Conservation (phyloP, 768 basidiomycete genomes). For the Phlegmacium glaucopus region DNA sequence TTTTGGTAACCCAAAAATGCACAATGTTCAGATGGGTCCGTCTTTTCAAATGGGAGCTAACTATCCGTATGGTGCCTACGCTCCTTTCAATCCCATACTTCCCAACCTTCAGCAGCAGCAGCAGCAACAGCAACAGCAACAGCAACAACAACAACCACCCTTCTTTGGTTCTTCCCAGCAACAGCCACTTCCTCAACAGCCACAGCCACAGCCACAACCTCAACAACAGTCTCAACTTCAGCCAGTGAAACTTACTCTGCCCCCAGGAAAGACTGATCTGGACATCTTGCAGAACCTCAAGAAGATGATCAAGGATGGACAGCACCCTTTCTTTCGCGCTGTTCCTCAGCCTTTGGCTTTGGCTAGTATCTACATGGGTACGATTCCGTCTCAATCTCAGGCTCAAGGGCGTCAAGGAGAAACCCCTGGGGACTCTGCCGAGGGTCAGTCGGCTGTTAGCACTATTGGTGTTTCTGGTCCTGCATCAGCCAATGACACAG, state of each 20-base stretch:
- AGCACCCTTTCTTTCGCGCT: constrained; percentile 70
- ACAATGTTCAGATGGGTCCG: constrained; percentile 19
- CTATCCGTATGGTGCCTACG: constrained; percentile 35
- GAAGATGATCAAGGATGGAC: constrained; percentile 62
- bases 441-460: background rate
- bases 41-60: constrained; percentile 32
- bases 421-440: background rate
- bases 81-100: constrained; percentile 29
- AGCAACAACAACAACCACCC: constrained; percentile 21
- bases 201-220: constrained; percentile 20
- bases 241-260: constrained; percentile 33
- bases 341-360: constrained; percentile 63
- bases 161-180: constrained; percentile 17
- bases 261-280: constrained; percentile 62
- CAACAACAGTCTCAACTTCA: constrained; percentile 14
- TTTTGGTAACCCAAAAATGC: constrained; percentile 19
- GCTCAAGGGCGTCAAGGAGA: background rate
- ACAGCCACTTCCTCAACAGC: constrained; percentile 20
- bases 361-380: constrained; percentile 61
- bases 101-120: constrained; percentile 23
- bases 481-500: background rate
- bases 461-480: background rate
- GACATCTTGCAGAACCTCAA: constrained; percentile 77
- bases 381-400: constrained; percentile 19
- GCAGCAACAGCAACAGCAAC: constrained; percentile 23